Evolutionary conservation across 768 basidiomycete genomes (phyloP).

Genomic region (Calocybe gangraenosa): DNA sequence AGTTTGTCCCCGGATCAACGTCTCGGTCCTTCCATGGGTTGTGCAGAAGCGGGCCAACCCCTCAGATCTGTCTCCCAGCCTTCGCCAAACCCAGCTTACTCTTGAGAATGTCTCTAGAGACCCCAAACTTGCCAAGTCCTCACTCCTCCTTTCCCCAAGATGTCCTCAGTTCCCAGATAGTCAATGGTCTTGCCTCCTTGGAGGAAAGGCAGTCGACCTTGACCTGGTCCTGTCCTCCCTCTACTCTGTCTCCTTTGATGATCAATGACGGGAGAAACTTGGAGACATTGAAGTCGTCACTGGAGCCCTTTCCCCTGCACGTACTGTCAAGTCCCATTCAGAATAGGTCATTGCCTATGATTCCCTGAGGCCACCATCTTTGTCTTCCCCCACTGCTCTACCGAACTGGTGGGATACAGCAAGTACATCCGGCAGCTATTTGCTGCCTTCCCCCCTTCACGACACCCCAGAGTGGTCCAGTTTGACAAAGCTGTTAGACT

Average conservation of each 20-base stretch:
- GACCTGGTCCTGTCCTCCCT: conserved; percentile 20
- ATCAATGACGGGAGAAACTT: background rate
- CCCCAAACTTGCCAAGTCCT: conserved; percentile 11
- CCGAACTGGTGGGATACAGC: conserved; percentile 19
- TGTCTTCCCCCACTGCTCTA: too few species aligned
- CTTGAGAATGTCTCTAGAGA: conserved; percentile 14
- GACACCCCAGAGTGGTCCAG: conserved; percentile 20
- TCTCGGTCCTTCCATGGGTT: conserved; percentile 1
- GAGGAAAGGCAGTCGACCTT: conserved; percentile 19
- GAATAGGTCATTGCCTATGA: too few species aligned
- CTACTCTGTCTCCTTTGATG: conserved; percentile 12
- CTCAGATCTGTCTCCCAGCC: conserved; percentile 2
- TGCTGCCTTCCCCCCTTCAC: background rate
- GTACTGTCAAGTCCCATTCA: conserved; percentile 11
- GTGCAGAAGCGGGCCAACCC: background rate
- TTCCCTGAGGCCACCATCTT: conserved; percentile 13
- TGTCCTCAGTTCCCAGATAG: conserved; percentile 19
- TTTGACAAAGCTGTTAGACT: conserved; percentile 21
- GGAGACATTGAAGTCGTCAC: conserved; percentile 2
- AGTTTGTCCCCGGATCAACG: background rate
- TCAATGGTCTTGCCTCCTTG: conserved; percentile 23
- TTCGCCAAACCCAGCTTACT: conserved; percentile 9
- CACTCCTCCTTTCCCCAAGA: conserved; percentile 9
- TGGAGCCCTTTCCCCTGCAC: conserved; percentile 4
- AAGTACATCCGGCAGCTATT: conserved; percentile 19